Conservation (phyloP, 305 asterid species). For the Euphrasia arctica region DNA sequence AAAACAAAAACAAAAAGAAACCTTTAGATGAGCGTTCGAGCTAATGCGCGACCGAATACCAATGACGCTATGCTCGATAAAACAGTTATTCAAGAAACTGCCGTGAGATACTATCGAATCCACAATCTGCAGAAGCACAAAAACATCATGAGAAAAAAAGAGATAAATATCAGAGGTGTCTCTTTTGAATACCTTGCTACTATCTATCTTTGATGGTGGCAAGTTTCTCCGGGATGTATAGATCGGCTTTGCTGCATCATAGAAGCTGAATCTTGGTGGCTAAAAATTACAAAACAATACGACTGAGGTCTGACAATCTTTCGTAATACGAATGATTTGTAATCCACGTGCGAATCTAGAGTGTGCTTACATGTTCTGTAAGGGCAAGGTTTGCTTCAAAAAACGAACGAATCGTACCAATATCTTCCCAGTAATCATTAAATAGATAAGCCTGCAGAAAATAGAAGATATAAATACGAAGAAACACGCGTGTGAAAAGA, state of each 20-base stretch:
- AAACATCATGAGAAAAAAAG: slow-evolving; percentile 13
- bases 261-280: slow-evolving; percentile 98
- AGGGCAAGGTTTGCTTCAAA: slow-evolving; percentile 98
- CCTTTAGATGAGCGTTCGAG: slow-evolving; percentile 74
- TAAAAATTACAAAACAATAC: slow-evolving; percentile 30
- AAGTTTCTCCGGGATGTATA: slow-evolving; percentile 92
- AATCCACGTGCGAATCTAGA: not conserved
- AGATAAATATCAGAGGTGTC: not conserved
- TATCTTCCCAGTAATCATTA: slow-evolving; percentile 98
- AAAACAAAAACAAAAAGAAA: slow-evolving; percentile 24
- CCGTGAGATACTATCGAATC: slow-evolving; percentile 90
- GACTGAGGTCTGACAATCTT: too few species aligned
- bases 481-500: not conserved
- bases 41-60: slow-evolving; percentile 90
- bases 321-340: too few species aligned
- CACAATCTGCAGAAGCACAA: slow-evolving; percentile 57
- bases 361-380: slow-evolving; percentile 76
- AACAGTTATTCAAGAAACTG: slow-evolving; percentile 74
- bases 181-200: slow-evolving; percentile 63
- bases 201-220: slow-evolving; percentile 89
- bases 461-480: not conserved
- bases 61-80: slow-evolving; percentile 83
- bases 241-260: slow-evolving; percentile 90
- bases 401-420: slow-evolving; percentile 94
- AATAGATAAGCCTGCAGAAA: slow-evolving; percentile 80